Conservation (phyloP, 129 eudicot species). For the Deinandra increscens region DNA sequence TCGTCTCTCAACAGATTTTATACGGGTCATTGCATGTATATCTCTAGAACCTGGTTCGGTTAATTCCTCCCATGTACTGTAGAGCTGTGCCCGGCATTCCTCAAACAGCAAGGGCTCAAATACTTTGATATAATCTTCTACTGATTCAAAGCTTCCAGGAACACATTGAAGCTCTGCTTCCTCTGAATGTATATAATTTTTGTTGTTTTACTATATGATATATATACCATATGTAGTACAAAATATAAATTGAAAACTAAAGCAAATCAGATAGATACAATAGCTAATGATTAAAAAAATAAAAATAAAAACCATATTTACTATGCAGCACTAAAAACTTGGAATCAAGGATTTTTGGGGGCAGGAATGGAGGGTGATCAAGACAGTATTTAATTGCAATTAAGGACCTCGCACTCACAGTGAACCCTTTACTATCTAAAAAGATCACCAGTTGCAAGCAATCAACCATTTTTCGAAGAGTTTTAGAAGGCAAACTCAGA, state of each 20-base stretch:
- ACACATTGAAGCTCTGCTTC: slow-evolving; percentile 94
- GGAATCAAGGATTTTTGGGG: background rate
- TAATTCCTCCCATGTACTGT: slow-evolving; percentile 96
- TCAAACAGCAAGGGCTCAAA: slow-evolving; percentile 98
- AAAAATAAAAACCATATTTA: background rate
- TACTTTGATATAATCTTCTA: slow-evolving; percentile 38
- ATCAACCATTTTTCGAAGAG: background rate
- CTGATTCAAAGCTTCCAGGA: slow-evolving; percentile 92
- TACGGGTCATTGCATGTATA: slow-evolving; percentile 67
- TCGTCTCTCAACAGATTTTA: slow-evolving; percentile 77
- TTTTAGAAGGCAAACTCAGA: background rate
- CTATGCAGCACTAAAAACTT: background rate
- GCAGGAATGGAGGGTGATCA: background rate
- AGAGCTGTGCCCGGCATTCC: slow-evolving; percentile 95
- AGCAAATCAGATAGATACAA: background rate
- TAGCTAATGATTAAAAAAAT: background rate
- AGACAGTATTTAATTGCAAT: background rate
- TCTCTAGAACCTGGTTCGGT: slow-evolving; percentile 62
- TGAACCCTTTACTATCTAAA: background rate
- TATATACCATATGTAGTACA: background rate
- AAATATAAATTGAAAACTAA: background rate
- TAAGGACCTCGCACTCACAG: slow-evolving; percentile 2
- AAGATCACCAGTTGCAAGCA: background rate
- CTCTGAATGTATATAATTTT: slow-evolving; percentile 56
- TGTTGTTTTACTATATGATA: slow-evolving; percentile 19